These are phyloP conservation scores for Pisolithus orientalis DNA, from an alignment of 768 basidiomycete genomes.

Conservation along the genomic window DNA sequence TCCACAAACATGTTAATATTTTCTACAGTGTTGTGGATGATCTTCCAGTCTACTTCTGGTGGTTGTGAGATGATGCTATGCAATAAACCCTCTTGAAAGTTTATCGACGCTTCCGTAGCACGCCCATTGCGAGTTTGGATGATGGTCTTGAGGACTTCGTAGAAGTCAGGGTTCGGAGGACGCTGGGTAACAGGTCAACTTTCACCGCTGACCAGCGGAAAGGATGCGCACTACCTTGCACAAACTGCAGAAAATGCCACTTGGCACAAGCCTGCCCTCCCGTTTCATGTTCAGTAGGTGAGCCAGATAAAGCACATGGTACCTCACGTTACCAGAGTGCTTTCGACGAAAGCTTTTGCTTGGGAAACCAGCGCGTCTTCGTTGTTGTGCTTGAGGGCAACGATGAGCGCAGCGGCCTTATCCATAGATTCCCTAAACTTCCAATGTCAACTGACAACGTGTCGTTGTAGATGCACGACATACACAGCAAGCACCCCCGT, in stretches of 20 bases:
- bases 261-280: slow-evolving; percentile 43
- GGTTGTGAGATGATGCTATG: slow-evolving; percentile 47
- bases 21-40: slow-evolving; percentile 47
- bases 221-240: slow-evolving; percentile 41
- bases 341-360: slow-evolving; percentile 49
- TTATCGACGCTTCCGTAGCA: slow-evolving; percentile 19
- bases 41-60: slow-evolving; percentile 42
- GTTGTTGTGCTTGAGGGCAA: slow-evolving; percentile 38
- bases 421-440: slow-evolving; percentile 47
- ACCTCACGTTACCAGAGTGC: slow-evolving; percentile 43
- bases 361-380: slow-evolving; percentile 58
- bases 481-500: slow-evolving; percentile 10
- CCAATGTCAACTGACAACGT: not conserved
- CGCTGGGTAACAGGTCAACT: slow-evolving; percentile 31
- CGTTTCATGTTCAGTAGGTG: not conserved
- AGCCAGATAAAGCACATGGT: not conserved
- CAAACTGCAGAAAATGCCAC: slow-evolving; percentile 51
- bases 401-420: slow-evolving; percentile 41
- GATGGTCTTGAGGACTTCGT: slow-evolving; percentile 46
- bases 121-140: slow-evolving; percentile 32
- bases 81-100: slow-evolving; percentile 45
- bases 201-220: not conserved
- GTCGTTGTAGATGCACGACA: not conserved
- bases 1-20: slow-evolving; percentile 58
- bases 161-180: slow-evolving; percentile 40